Base-by-base conservation (phyloP, 1,284 basidiomycete genomes). In the Pseudozyma pruni region DNA sequence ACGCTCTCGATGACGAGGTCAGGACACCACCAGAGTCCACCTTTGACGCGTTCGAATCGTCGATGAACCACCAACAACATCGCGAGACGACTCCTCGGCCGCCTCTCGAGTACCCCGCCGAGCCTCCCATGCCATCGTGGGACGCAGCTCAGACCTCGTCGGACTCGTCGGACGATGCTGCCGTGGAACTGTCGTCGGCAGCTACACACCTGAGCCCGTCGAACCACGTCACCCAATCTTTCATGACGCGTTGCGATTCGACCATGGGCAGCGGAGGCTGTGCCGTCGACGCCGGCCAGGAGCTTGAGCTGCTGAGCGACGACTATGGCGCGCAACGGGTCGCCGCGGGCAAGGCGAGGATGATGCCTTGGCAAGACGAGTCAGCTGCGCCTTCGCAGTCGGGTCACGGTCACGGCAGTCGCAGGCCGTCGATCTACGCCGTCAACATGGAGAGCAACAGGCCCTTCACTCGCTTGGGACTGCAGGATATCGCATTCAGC, bases 401-500 rank as follows among this genome's bases (percentile, higher is more conserved):
- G 7, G 40, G 23, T 14, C 42, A 43, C 14, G 37, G 42, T 9
- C 38, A 47, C 27, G 45, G 34, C 20, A 51, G 29, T 20, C 51
- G 33, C 27, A 34, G 40, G 16, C 40, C 54, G 13, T 43, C 57
- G n/a, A 9, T 19, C 6, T 6, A 27, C 14, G 27, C 41, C 23
- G 20, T 39, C 7, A 14, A 27, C 13, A 4, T 42, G 25, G 52
- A 61, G 7, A 46, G 43, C 43, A 59, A 44, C 49, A 60, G 51
- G 45, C 69, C 69, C 6, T 72, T 62, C 51, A 59, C 54, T 17
- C 57, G 61, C 19, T 54, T 72, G 7, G 57, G 50, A 17, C 57
- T 48, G 9, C 41, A 56, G n/a, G 62, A 66, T 27, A 58, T 72
- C 16, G 69, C 49, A 16, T 72, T 72, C 45, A 51, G 60, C 43